Evolutionary conservation across 768 basidiomycete genomes (phyloP).

Genomic region (Trametes villosa): DNA sequence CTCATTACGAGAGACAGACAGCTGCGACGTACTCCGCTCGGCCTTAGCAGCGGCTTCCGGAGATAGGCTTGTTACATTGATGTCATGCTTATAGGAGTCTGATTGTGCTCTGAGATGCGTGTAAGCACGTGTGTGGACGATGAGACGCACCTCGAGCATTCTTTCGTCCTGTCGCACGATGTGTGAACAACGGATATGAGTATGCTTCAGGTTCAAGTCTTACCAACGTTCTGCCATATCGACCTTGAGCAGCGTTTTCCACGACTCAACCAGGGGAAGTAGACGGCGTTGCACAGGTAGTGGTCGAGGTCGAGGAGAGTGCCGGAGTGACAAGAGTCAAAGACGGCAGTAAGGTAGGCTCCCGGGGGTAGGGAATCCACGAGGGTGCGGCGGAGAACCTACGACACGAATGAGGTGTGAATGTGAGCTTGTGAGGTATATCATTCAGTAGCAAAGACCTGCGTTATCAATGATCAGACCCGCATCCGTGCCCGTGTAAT

Average conservation of each 20-base stretch:
- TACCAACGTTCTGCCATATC: slow-evolving; percentile 14
- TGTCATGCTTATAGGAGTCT: neutral
- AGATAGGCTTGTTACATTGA: neutral
- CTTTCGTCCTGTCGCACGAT: neutral
- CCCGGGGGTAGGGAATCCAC: slow-evolving; percentile 25
- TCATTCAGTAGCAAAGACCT: neutral
- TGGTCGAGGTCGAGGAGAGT: slow-evolving; percentile 33
- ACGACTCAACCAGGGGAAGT: slow-evolving; percentile 27
- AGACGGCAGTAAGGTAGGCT: slow-evolving; percentile 23
- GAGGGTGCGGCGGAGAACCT: slow-evolving; percentile 27
- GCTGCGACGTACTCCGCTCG: neutral
- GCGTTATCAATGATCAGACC: slow-evolving; percentile 31
- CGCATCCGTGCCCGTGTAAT: neutral
- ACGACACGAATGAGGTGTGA: neutral
- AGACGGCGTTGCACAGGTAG: slow-evolving; percentile 28
- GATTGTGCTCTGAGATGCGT: too few relatives aligned
- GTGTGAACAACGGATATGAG: neutral
- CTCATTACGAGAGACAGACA: neutral
- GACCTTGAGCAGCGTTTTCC: slow-evolving; percentile 21
- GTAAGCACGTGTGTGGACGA: neutral
- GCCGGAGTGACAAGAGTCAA: slow-evolving; percentile 33
- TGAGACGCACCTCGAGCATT: neutral
- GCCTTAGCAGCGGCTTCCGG: neutral
- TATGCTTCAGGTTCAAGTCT: neutral
- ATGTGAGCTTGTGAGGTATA: neutral